Base-by-base conservation (phyloP, 2,329 filamentous ascomycete species). In the Epichloe gansuensis region DNA sequence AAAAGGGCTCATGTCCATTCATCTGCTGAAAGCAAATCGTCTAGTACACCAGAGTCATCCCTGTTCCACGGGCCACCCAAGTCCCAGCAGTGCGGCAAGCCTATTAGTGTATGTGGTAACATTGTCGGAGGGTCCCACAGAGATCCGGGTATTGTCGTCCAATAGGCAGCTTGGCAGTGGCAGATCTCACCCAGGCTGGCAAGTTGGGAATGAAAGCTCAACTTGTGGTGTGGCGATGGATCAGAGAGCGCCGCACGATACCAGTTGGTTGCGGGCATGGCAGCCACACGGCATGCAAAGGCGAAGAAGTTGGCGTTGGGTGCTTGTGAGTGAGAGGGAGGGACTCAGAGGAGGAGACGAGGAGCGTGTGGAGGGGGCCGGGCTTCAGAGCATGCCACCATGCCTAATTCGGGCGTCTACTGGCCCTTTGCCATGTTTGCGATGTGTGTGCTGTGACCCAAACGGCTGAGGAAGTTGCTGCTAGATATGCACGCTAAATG, bases 11-110 rank as follows among this genome's bases (percentile, higher is more conserved):
- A 39, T 39, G 13, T 3, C 15, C 11, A 31, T 12, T 12, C n/a
- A 41, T 17, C n/a, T 42, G 48, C 25, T 31, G 25, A 35, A 28
- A 50, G 12, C 38, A 31, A 13, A 11, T 31, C 8, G 28, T 31
- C 8, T 31, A 31, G 28, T 31, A 8, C 28, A 31, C 28, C 28
- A 31, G 28, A 45, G 21, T 21, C 46, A 39, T 34, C 47, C 43
- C 47, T 47, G 35, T 46, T 53, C 35, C 37, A 17, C 38, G 31
- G 43, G n/a, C 23, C 25, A 35, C 38, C 48, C 41, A 48, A 50
- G 48, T 51, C 52, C 52, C 52, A 53, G 47, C 42, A 50, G 43
- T 47, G 52, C 44, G 52, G 52, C 42, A 50, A 49, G 39, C 47
- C 52, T 23, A 21, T 21, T 21, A 21, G 17, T 21, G 17, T 21